Percentiles rank a stretch among this genome's conserved stretches.
Evolutionary conservation across 306 rosid species (phyloP).

Genomic region (Cucurbita ficifolia): DNA sequence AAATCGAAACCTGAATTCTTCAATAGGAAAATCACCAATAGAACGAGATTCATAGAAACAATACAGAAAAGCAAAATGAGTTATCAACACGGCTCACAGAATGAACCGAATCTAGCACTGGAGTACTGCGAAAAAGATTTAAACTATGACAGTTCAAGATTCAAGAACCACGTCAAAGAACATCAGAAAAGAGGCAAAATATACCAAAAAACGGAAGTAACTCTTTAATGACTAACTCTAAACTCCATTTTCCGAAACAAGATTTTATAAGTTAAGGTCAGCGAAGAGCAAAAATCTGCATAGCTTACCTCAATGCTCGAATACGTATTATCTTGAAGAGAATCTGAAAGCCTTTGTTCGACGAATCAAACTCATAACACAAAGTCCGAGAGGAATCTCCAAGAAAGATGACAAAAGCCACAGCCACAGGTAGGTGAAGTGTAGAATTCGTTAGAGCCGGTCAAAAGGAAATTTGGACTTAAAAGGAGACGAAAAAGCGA

Average conservation of each 20-base stretch:
- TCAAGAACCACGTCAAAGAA: background rate
- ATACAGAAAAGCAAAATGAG: background rate
- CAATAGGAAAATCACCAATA: background rate
- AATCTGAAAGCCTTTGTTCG: background rate
- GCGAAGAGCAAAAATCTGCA: background rate
- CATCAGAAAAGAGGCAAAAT: background rate
- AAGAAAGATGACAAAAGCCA: background rate
- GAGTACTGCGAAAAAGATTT: background rate
- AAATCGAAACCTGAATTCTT: background rate
- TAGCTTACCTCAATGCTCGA: slow-evolving; percentile 1
- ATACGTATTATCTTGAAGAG: background rate
- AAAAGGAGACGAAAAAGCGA: background rate
- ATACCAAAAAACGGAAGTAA: background rate
- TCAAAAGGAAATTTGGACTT: background rate
- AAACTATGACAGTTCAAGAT: background rate
- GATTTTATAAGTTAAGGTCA: background rate
- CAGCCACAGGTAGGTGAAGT: background rate
- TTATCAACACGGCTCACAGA: background rate
- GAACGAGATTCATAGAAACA: too few relatives aligned
- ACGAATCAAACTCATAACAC: background rate
- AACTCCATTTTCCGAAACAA: background rate
- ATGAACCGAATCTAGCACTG: background rate
- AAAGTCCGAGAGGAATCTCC: background rate
- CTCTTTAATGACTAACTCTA: background rate
- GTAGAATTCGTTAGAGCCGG: background rate